These are phyloP conservation scores for Podila verticillata DNA, from an alignment of 192 early-diverging fungal species.

Conservation along the genomic window DNA sequence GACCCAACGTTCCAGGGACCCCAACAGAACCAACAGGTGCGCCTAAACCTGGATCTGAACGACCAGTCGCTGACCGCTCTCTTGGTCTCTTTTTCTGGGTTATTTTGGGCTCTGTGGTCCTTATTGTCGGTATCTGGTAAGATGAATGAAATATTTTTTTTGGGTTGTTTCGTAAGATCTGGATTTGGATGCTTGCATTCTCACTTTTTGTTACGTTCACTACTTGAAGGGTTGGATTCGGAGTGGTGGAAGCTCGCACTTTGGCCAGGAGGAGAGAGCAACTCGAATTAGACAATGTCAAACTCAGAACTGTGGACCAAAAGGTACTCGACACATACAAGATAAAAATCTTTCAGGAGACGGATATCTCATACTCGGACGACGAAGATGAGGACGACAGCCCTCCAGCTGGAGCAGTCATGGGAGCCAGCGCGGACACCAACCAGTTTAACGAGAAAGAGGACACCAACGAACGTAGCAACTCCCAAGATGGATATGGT, in stretches of 20 bases:
- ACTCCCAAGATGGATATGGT: not conserved
- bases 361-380: slow-evolving; percentile 30
- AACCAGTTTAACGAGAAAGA: not conserved
- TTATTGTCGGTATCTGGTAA: slow-evolving; percentile 48
- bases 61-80: slow-evolving; percentile 19
- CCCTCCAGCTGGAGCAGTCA: not conserved
- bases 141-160: not conserved
- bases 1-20: not conserved
- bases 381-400: slow-evolving; percentile 19
- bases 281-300: slow-evolving; percentile 31
- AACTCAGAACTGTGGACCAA: slow-evolving; percentile 34
- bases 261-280: slow-evolving; percentile 21
- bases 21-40: not conserved
- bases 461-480: not conserved
- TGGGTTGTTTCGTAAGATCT: not conserved
- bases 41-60: not conserved
- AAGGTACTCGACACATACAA: slow-evolving; percentile 32
- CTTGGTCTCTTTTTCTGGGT: slow-evolving; percentile 43
- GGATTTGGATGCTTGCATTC: too few species aligned
- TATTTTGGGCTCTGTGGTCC: slow-evolving; percentile 24
- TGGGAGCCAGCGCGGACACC: not conserved
- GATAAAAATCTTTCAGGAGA: slow-evolving; percentile 29
- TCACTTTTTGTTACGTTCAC: not conserved
- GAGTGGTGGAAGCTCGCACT: slow-evolving; percentile 40
- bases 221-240: slow-evolving; percentile 30